A percentile compares a stretch with the other conserved stretches of the same genome.
Conservation (phyloP, 495 filamentous ascomycete genomes). For the Chaetomium tenue region DNA sequence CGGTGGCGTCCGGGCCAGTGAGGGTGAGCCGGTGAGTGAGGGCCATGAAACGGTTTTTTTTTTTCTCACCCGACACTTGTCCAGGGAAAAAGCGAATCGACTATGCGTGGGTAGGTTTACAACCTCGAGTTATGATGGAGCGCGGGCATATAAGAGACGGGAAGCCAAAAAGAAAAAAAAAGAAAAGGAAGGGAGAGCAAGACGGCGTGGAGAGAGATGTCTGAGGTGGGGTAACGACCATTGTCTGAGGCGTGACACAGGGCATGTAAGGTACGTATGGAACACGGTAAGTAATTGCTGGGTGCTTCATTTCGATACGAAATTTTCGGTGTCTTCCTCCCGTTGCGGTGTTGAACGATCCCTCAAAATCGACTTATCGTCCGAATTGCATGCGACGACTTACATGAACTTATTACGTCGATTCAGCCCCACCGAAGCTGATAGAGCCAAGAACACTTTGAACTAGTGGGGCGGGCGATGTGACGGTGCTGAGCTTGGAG, state of each 20-base stretch:
- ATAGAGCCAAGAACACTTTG: background rate
- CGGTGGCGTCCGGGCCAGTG: constrained; percentile 31
- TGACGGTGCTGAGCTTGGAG: background rate
- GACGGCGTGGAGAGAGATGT: background rate
- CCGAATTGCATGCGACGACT: background rate
- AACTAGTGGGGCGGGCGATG: background rate
- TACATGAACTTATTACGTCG: constrained; percentile 1
- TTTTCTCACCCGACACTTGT: background rate
- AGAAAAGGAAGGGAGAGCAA: background rate
- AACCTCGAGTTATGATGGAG: no score
- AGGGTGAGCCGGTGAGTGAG: constrained; percentile 47
- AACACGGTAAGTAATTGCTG: background rate
- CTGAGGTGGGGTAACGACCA: background rate
- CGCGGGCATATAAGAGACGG: background rate
- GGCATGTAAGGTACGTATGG: background rate
- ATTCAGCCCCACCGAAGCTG: background rate
- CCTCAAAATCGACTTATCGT: background rate
- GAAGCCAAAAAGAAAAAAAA: background rate
- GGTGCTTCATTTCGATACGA: background rate
- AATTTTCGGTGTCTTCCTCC: background rate
- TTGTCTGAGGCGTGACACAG: background rate
- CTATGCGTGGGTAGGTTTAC: background rate
- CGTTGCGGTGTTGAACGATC: background rate
- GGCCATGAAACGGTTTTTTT: constrained; percentile 18
- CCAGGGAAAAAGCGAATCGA: no score